Conservation (phyloP, 2,329 filamentous ascomycete species). For the Hypomyces rosellus region DNA sequence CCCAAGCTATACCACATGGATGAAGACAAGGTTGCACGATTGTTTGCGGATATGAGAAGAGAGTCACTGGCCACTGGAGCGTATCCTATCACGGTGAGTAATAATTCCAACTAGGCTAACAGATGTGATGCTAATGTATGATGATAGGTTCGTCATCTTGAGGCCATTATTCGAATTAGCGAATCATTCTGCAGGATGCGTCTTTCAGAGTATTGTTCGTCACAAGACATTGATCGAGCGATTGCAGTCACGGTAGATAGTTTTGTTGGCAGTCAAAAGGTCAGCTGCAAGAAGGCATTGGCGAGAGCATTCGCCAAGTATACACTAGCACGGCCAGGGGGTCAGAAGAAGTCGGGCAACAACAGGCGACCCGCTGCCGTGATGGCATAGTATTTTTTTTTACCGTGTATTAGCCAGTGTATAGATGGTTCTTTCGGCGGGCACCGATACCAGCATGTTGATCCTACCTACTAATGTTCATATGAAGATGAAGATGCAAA, state of each 20-base stretch:
- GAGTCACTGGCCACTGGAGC: conserved; percentile 91
- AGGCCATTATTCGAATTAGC: conserved; percentile 93
- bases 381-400: conserved; percentile 16
- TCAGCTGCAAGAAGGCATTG: conserved; percentile 95
- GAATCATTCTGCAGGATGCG: conserved; percentile 98
- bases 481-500: no score
- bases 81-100: conserved; percentile 91
- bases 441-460: no score
- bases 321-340: conserved; percentile 51
- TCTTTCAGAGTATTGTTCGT: conserved; percentile 87
- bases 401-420: no score
- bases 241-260: conserved; percentile 96
- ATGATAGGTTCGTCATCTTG: conserved; percentile 81
- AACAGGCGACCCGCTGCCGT: conserved; percentile 24
- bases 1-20: conserved; percentile 97
- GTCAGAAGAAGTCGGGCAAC: conserved; percentile 20
- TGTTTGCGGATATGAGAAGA: conserved; percentile 94
- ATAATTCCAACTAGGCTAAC: not conserved
- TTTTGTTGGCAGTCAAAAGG: conserved; percentile 93
- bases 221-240: conserved; percentile 89
- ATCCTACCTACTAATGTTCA: no score
- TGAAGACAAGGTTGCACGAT: conserved; percentile 87
- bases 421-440: no score
- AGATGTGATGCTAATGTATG: conserved; percentile 5
- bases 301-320: conserved; percentile 96